Conservation (phyloP, 805 yeast genomes). For the Cyberlindnera suaveolens region DNA sequence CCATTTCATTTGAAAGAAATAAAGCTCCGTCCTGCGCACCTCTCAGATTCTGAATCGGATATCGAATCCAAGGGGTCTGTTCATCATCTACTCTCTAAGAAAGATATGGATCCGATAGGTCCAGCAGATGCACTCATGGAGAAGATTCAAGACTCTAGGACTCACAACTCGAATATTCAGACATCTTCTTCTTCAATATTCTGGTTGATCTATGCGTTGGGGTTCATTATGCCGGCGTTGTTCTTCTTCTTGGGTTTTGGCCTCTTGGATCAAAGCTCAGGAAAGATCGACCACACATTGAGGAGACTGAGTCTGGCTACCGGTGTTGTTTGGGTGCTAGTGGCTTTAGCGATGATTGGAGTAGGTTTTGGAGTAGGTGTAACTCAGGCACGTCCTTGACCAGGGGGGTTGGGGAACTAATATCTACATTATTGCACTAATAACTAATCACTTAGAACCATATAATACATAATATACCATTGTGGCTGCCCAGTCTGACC, state of each 20-base stretch:
- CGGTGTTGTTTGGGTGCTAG: constrained; percentile 13
- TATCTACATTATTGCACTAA: no score
- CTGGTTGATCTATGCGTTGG: constrained; percentile 8
- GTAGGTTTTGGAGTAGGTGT: constrained; percentile 43
- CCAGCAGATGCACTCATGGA: constrained; percentile 11
- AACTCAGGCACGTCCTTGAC: constrained; percentile 1
- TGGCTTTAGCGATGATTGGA: constrained; percentile 33
- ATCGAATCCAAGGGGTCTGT: background rate
- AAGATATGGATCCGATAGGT: background rate
- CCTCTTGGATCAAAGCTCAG: constrained; percentile 14
- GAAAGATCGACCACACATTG: constrained; percentile 4
- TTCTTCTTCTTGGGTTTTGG: constrained; percentile 25
- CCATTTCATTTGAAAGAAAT: no score
- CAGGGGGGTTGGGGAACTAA: no score
- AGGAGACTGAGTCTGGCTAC: constrained; percentile 17
- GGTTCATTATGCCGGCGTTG: constrained; percentile 23
- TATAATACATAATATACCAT: no score
- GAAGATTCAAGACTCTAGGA: constrained; percentile 15
- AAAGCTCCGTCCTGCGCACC: no score
- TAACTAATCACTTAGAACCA: no score
- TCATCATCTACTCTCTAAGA: background rate
- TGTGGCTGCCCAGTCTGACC: no score
- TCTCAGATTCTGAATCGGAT: no score
- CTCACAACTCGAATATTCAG: constrained; percentile 1
- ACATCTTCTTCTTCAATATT: background rate